Evolutionary conservation across 2,329 filamentous ascomycete genomes (phyloP).

Genomic region (Sclerotiophoma versabilis): DNA sequence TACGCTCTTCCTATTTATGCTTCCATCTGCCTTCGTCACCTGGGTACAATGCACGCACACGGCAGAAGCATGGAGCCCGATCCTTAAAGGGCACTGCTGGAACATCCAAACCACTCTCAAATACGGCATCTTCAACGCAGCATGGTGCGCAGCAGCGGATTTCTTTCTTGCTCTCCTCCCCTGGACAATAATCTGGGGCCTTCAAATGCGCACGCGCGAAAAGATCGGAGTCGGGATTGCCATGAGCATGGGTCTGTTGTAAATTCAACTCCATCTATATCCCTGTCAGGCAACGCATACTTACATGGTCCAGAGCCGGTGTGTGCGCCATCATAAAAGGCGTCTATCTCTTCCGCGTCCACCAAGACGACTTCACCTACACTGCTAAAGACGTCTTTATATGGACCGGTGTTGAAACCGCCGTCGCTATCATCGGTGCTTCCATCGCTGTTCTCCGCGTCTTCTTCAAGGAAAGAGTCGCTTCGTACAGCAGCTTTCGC

Average conservation of each 20-base stretch:
- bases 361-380: slow-evolving; percentile 36
- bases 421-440: slow-evolving; percentile 38
- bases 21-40: slow-evolving; percentile 30
- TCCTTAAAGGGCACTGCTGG: slow-evolving; percentile 32
- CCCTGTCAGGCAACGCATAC: background rate
- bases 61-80: slow-evolving; percentile 27
- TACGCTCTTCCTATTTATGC: slow-evolving; percentile 36
- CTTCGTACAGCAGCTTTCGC: slow-evolving; percentile 9
- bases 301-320: slow-evolving; percentile 23
- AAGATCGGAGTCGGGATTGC: slow-evolving; percentile 41
- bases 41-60: slow-evolving; percentile 31
- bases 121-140: slow-evolving; percentile 42
- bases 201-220: slow-evolving; percentile 32
- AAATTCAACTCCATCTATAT: background rate
- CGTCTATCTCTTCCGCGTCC: slow-evolving; percentile 34
- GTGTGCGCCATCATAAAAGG: slow-evolving; percentile 39
- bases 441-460: slow-evolving; percentile 42
- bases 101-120: slow-evolving; percentile 16
- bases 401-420: slow-evolving; percentile 41
- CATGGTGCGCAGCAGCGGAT: slow-evolving; percentile 32
- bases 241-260: slow-evolving; percentile 41
- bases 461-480: slow-evolving; percentile 39
- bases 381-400: slow-evolving; percentile 40
- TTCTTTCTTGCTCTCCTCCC: slow-evolving; percentile 38
- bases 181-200: slow-evolving; percentile 35